These are phyloP conservation scores for Ulmus americana DNA, from an alignment of 331 rosid genomes.

Conservation along the genomic window DNA sequence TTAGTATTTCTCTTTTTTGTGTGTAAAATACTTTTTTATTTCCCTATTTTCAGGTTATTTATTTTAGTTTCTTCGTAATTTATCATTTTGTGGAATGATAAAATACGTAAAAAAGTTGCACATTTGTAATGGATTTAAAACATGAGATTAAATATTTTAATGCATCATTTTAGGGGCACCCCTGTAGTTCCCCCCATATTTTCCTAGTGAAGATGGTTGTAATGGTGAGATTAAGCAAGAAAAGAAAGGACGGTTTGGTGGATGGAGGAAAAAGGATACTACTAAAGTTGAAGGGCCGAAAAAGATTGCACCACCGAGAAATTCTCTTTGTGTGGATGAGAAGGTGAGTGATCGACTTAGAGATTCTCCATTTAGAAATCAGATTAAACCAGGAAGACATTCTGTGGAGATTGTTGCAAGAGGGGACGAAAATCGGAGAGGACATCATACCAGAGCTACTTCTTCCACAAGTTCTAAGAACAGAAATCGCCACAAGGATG, in stretches of 20 bases:
- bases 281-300: slow-evolving; percentile 46
- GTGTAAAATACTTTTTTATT: too few relatives aligned
- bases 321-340: slow-evolving; percentile 71
- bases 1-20: neutral
- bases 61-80: too few relatives aligned
- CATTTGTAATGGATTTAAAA: slow-evolving; percentile 55
- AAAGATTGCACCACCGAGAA: slow-evolving; percentile 71
- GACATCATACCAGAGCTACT: slow-evolving; percentile 48
- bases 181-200: too few relatives aligned
- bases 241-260: slow-evolving; percentile 94
- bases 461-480: slow-evolving; percentile 43
- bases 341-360: slow-evolving; percentile 80
- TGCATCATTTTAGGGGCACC: too few relatives aligned
- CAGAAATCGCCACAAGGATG: slow-evolving; percentile 66
- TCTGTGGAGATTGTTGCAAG: slow-evolving; percentile 61
- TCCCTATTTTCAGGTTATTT: too few relatives aligned
- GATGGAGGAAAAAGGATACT: slow-evolving; percentile 82
- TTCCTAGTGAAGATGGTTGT: slow-evolving; percentile 64
- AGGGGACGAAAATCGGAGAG: slow-evolving; percentile 71
- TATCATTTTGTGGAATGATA: slow-evolving; percentile 10
- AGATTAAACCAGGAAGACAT: slow-evolving; percentile 66
- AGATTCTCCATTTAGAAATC: slow-evolving; percentile 63
- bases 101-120: slow-evolving; percentile 44
- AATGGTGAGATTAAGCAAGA: slow-evolving; percentile 66
- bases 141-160: slow-evolving; percentile 49